Evolutionary conservation across 345 rosid species (phyloP), one percentile per base, ranked within the genome.

Genomic region (Boechera divaricarpa): DNA sequence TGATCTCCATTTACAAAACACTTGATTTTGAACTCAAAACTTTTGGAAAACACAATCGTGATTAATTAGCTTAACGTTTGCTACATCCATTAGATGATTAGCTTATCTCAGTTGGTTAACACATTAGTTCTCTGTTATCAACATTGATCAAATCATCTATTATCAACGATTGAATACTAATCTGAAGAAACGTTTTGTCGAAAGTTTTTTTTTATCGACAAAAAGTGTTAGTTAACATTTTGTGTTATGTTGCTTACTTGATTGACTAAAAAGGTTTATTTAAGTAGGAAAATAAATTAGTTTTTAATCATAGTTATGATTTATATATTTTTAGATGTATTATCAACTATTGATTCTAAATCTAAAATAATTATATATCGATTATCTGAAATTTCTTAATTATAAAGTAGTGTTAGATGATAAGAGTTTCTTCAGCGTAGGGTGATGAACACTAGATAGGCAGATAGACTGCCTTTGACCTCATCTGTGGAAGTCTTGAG

Each of bases 341-440:
- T 0, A 38, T 42, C 45, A 54, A 44, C 38, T 16, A 54, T 55
- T 73, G 33, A 12, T 42, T 53, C 28, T 24, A 57, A 32, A 73
- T 18, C 18, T 32, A 54, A 64, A 65, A 10, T 57, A 13, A 6
- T 1, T 13, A 6, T 18, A 36, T 63, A 13, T 5, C 11, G 36
- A 64, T 54, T 47, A 65, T 74, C 58, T 16, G 32, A 53, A 52
- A 29, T 16, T 39, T 53, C 15, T 15, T 53, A 31, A 29, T 53
- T 42, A 33, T 9, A 63, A 41, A 41, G 6, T 21, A 55, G 26
- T n/a, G 62, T 5, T 52, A 41, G 35, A 52, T 49, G 58, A n/a
- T 38, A 59, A 58, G 35, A 59, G 51, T 67, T 59, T 49, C 55
- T 31, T 31, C 56, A 67, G 53, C 52, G 49, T 67, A 51, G 41